Percentiles rank a stretch among this genome's conserved stretches.
phyloP scores from a whole-genome alignment of 208 protist genomes.

The Naegleria fowleri region DNA sequence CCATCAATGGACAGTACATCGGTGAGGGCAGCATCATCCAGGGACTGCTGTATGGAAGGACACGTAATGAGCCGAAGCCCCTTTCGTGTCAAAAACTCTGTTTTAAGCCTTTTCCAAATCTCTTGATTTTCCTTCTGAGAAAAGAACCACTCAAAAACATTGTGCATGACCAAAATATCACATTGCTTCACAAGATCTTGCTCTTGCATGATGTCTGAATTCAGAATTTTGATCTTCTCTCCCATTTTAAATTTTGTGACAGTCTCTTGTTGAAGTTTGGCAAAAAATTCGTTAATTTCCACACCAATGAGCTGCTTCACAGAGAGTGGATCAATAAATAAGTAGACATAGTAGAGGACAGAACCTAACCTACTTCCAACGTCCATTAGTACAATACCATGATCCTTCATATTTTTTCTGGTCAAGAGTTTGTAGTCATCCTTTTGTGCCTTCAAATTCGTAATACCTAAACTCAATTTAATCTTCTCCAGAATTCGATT shows the following conservation, averaged over 20 bases:
- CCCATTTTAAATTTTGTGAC: conserved; percentile 31
- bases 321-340: conserved; percentile 18
- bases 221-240: conserved; percentile 29
- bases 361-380: conserved; percentile 42
- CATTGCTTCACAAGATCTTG: conserved; percentile 5
- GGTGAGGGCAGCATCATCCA: not conserved
- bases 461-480: not conserved
- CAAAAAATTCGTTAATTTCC: conserved; percentile 41
- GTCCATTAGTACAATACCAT: conserved; percentile 31
- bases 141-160: conserved; percentile 46
- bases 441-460: too few species aligned
- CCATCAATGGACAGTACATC: too few species aligned
- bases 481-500: conserved; percentile 1
- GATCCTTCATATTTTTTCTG: not conserved
- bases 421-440: too few species aligned
- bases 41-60: not conserved
- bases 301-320: conserved; percentile 37
- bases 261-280: conserved; percentile 32
- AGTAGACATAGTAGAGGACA: conserved; percentile 36
- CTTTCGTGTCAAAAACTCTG: not conserved
- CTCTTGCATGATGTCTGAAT: conserved; percentile 37
- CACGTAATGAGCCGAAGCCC: not conserved
- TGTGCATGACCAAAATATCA: conserved; percentile 46
- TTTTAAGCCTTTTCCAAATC: not conserved
- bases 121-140: not conserved